phyloP scores from a whole-genome alignment of 305 asterid species.

The Fraxinus ornus region DNA sequence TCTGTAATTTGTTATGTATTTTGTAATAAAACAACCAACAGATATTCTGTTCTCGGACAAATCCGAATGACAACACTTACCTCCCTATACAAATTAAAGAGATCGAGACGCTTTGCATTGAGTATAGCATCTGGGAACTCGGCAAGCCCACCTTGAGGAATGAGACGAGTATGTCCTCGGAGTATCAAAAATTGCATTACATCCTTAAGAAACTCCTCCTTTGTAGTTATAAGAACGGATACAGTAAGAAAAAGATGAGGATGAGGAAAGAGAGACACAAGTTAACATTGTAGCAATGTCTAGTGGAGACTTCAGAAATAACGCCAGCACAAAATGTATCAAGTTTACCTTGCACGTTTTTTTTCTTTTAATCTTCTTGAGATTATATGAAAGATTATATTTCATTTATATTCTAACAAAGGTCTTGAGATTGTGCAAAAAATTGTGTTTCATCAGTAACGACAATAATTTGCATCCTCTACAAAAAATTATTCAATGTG shows the following conservation, averaged over 20 bases:
- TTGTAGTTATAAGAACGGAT: conserved; percentile 13
- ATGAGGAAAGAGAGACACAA: neutral
- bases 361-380: neutral
- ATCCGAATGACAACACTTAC: conserved; percentile 37
- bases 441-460: neutral
- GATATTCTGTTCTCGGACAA: neutral
- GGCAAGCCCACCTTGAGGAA: conserved; percentile 97
- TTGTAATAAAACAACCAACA: conserved; percentile 4
- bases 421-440: neutral
- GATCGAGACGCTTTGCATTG: conserved; percentile 96
- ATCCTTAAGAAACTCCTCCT: conserved; percentile 96
- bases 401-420: neutral
- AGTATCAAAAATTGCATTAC: conserved; percentile 96
- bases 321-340: neutral
- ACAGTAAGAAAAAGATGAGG: conserved; percentile 14
- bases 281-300: neutral
- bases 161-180: conserved; percentile 94
- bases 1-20: neutral
- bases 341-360: neutral
- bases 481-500: neutral
- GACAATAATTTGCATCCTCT: neutral
- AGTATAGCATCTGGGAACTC: conserved; percentile 99
- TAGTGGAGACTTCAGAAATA: neutral
- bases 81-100: conserved; percentile 95
- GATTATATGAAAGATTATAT: neutral